phyloP scores from a whole-genome alignment of 352 stramenopile species.

The Globisporangium echinulatum region DNA sequence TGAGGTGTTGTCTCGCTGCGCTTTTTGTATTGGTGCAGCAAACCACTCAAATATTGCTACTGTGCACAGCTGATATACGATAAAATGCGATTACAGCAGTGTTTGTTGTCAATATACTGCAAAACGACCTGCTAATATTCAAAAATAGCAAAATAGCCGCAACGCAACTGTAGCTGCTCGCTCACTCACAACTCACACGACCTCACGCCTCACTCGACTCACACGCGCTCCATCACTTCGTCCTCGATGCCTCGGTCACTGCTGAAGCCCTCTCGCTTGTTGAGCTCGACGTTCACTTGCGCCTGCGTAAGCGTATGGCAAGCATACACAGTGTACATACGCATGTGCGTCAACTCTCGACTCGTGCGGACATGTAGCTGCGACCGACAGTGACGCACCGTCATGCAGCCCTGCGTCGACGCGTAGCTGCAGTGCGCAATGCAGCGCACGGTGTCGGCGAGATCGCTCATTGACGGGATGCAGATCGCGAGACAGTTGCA shows the following conservation, averaged over 20 bases:
- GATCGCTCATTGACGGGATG: constrained; percentile 53
- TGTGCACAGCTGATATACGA: background rate
- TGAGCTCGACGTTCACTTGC: constrained; percentile 89
- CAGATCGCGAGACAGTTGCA: constrained; percentile 77
- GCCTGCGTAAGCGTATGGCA: constrained; percentile 22
- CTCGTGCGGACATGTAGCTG: too few relatives aligned
- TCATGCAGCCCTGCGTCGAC: constrained; percentile 92
- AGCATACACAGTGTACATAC: background rate
- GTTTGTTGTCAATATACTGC: background rate
- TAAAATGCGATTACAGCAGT: background rate
- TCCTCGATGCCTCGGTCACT: constrained; percentile 22
- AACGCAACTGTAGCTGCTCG: too few relatives aligned
- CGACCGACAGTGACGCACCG: constrained; percentile 20
- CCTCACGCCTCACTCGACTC: constrained; percentile 1
- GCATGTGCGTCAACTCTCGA: background rate
- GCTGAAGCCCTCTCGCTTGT: constrained; percentile 63
- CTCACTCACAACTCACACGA: too few relatives aligned
- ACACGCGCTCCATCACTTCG: constrained; percentile 67
- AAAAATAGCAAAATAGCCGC: too few relatives aligned
- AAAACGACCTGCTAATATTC: background rate
- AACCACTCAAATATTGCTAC: background rate
- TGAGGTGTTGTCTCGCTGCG: background rate
- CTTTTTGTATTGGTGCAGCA: background rate
- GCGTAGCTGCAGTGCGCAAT: constrained; percentile 91
- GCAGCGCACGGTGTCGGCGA: constrained; percentile 79